phyloP scores from a whole-genome alignment of 1,284 basidiomycete species.

The Inonotus hispidus region DNA sequence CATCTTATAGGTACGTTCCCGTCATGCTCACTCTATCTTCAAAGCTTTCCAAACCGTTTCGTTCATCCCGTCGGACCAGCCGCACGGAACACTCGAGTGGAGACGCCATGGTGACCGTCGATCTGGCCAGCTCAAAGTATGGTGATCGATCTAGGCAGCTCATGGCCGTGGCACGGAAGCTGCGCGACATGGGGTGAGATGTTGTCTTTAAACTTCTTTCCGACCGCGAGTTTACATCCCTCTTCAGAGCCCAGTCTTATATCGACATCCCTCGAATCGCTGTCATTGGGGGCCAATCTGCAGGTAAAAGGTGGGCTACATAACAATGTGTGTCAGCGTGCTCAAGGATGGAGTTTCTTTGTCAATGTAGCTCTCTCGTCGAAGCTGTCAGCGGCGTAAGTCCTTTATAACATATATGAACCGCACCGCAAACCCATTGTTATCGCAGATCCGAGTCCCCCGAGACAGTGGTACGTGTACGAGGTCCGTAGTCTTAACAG shows the following conservation, averaged over 20 bases:
- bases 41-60: too few relatives aligned
- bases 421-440: neutral
- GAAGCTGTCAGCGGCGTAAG: conserved; percentile 21
- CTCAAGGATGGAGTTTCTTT: neutral
- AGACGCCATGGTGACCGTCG: neutral
- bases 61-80: too few relatives aligned
- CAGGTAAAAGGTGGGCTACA: conserved; percentile 22
- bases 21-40: too few relatives aligned
- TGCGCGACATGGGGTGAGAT: conserved; percentile 12
- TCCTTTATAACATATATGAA: neutral
- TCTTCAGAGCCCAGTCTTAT: conserved; percentile 18
- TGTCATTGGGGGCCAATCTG: conserved; percentile 26
- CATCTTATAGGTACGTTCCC: too few relatives aligned
- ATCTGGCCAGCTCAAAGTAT: conserved; percentile 6
- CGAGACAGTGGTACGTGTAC: conserved; percentile 26
- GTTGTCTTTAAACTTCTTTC: neutral
- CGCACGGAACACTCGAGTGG: neutral
- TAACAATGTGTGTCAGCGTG: neutral
- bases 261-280: conserved; percentile 27
- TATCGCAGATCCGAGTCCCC: conserved; percentile 21
- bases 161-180: conserved; percentile 10
- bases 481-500: conserved; percentile 12
- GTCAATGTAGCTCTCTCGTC: conserved; percentile 23
- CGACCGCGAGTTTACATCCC: neutral
- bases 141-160: neutral